A percentile compares a stretch with the other conserved stretches of the same genome.
Conservation (phyloP, 2,329 filamentous ascomycete species). For the Sclerotinia minor region DNA sequence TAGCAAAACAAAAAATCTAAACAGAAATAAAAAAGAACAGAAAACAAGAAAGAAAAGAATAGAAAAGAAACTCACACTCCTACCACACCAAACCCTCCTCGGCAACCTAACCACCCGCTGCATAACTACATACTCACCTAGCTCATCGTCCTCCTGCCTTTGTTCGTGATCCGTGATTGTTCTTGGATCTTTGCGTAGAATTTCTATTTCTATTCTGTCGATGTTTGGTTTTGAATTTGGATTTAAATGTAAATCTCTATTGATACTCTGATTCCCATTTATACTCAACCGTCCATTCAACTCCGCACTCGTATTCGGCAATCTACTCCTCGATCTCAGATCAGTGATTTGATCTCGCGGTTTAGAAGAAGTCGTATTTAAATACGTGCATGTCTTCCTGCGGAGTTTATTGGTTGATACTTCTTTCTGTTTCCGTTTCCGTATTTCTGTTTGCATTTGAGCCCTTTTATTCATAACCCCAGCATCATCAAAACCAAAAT, state of each 20-base stretch:
- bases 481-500: no score
- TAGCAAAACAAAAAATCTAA: no score
- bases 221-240: background rate
- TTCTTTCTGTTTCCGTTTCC: no score
- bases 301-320: background rate
- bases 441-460: no score
- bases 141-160: background rate
- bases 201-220: slow-evolving; percentile 10
- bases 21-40: no score
- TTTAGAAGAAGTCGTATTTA: background rate
- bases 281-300: no score
- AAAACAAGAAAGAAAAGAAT: background rate
- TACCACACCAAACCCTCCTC: slow-evolving; percentile 23
- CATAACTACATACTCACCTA: slow-evolving; percentile 16
- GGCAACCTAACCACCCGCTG: slow-evolving; percentile 21
- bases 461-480: no score
- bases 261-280: no score
- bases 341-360: background rate
- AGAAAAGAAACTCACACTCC: slow-evolving; percentile 25
- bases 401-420: background rate
- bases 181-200: background rate
- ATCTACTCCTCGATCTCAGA: background rate
- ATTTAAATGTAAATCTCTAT: background rate
- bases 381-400: background rate
- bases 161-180: background rate